Percentiles rank a stretch among this genome's conserved stretches.
Evolutionary conservation across 345 rosid species (phyloP).

Genomic region (Eucalyptus marginata): DNA sequence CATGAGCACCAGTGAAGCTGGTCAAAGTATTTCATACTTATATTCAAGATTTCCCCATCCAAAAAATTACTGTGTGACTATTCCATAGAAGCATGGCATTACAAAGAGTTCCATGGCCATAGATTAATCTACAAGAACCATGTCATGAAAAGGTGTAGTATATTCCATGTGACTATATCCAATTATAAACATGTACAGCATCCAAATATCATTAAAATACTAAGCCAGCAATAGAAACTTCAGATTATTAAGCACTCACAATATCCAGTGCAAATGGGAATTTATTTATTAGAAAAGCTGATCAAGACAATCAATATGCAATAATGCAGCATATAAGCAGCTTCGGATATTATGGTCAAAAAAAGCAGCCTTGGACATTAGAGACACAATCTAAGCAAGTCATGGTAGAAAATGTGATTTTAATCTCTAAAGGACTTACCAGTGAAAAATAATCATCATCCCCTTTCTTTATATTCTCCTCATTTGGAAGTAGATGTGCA

Average conservation of each 20-base stretch:
- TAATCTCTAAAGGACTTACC: slow-evolving; percentile 25
- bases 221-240: not conserved
- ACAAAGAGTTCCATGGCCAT: not conserved
- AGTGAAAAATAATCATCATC: slow-evolving; percentile 83
- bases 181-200: not conserved
- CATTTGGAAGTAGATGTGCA: slow-evolving; percentile 71
- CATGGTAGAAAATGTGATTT: not conserved
- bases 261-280: not conserved
- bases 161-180: not conserved
- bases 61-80: not conserved
- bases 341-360: not conserved
- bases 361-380: not conserved
- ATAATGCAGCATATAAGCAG: not conserved
- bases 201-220: not conserved
- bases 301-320: not conserved
- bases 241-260: not conserved
- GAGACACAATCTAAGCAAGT: not conserved
- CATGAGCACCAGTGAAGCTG: not conserved
- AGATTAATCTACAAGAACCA: not conserved
- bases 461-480: slow-evolving; percentile 71
- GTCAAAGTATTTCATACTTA: not conserved
- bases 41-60: not conserved
- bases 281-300: not conserved
- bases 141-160: not conserved
- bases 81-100: not conserved